Evolutionary conservation across 2,329 filamentous ascomycete genomes (phyloP).

Genomic region (Diaporthe vaccinii): DNA sequence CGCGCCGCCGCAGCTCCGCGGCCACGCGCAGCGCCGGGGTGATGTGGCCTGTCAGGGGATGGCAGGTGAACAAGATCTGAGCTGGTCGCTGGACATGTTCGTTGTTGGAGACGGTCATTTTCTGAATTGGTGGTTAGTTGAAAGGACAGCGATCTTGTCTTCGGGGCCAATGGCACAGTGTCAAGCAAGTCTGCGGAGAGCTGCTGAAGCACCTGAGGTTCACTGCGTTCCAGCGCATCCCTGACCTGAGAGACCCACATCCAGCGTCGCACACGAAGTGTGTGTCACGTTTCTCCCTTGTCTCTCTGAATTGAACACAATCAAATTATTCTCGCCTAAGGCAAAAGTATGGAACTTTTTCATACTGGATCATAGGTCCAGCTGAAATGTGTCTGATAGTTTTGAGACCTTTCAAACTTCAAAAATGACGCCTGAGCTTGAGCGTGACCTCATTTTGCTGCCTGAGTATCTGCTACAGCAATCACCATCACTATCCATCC

Average conservation of each 20-base stretch:
- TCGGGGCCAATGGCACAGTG: not conserved
- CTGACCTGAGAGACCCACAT: not conserved
- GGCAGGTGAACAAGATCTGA: conserved; percentile 51
- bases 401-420: too few species aligned
- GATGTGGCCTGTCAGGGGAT: conserved; percentile 55
- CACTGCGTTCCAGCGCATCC: conserved; percentile 1
- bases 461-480: too few species aligned
- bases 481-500: too few species aligned
- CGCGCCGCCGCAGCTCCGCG: conserved; percentile 47
- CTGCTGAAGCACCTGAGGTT: not conserved
- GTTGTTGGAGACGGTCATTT: conserved; percentile 1
- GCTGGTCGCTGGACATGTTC: conserved; percentile 28
- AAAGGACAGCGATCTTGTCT: not conserved
- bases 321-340: too few species aligned
- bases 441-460: too few species aligned
- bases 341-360: too few species aligned
- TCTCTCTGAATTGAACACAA: not conserved
- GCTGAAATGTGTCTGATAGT: too few species aligned
- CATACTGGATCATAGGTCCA: too few species aligned
- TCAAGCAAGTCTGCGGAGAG: not conserved
- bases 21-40: conserved; percentile 53
- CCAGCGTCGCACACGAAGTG: not conserved
- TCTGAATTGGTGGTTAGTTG: not conserved
- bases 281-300: not conserved
- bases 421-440: too few species aligned